A percentile compares a stretch with the other conserved stretches of the same genome.
These are phyloP conservation scores for Verticillium nubilum DNA, from an alignment of 2,329 filamentous ascomycete species.

Conservation along the genomic window DNA sequence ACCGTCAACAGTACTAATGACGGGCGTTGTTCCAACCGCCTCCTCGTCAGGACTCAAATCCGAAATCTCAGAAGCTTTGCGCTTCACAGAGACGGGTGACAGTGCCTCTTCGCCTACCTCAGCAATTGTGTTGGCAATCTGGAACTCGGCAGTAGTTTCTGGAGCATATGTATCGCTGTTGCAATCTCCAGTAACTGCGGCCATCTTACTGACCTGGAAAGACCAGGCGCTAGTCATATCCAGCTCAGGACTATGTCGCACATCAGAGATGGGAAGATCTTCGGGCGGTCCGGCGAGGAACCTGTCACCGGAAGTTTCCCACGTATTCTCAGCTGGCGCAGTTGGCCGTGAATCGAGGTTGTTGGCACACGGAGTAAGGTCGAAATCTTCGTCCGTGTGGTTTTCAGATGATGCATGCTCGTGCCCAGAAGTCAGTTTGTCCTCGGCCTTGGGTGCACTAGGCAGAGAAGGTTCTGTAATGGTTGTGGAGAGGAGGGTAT, in stretches of 20 bases:
- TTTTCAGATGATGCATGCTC: neutral
- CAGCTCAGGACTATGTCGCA: constrained; percentile 7
- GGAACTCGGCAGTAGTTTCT: neutral
- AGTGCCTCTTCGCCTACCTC: neutral
- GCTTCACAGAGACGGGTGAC: constrained; percentile 15
- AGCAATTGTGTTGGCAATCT: neutral
- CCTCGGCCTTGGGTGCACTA: neutral
- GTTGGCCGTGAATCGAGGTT: neutral
- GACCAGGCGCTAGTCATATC: constrained; percentile 12
- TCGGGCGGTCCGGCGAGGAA: constrained; percentile 8
- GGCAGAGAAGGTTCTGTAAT: neutral
- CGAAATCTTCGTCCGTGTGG: neutral
- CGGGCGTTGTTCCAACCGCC: neutral
- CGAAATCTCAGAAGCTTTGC: constrained; percentile 25
- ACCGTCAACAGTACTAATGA: neutral
- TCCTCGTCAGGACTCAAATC: constrained; percentile 12
- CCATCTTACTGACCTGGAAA: constrained; percentile 11
- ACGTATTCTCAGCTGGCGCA: neutral
- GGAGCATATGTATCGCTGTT: neutral
- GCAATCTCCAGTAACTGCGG: neutral
- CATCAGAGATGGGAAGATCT: neutral
- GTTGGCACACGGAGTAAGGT: neutral
- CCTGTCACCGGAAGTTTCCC: constrained; percentile 2
- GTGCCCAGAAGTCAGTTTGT: neutral
- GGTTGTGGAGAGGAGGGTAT: neutral